Conservation (phyloP, 257 asterid genomes). For the Anisodus tanguticus region DNA sequence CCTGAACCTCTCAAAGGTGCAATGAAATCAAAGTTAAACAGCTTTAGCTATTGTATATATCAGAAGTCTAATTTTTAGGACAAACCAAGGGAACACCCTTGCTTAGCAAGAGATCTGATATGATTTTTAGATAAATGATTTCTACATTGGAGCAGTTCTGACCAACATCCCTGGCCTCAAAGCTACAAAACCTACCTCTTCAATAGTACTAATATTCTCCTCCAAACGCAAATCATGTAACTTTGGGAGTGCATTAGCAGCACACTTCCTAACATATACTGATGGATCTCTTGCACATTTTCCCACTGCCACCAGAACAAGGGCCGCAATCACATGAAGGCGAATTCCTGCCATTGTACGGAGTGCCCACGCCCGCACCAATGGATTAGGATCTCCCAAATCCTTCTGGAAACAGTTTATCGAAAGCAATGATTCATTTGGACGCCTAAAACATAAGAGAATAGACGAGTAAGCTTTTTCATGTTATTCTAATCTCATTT, state of each 20-base stretch:
- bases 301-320: slow-evolving; percentile 80
- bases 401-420: slow-evolving; percentile 97
- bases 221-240: slow-evolving; percentile 88
- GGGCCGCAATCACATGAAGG: slow-evolving; percentile 79
- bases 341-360: slow-evolving; percentile 99
- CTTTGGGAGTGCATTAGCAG: slow-evolving; percentile 93
- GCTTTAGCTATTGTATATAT: slow-evolving; percentile 1
- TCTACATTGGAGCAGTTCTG: slow-evolving; percentile 18
- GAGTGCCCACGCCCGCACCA: slow-evolving; percentile 95
- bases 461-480: neutral
- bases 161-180: slow-evolving; percentile 1
- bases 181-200: slow-evolving; percentile 67
- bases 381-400: slow-evolving; percentile 87
- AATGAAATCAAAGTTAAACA: neutral
- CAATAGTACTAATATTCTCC: slow-evolving; percentile 69
- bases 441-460: slow-evolving; percentile 61
- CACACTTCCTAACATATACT: slow-evolving; percentile 93
- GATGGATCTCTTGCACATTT: slow-evolving; percentile 97
- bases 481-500: slow-evolving; percentile 8
- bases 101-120: slow-evolving; percentile 25
- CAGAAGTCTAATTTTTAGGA: neutral
- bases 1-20: neutral
- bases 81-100: neutral
- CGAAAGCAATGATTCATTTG: slow-evolving; percentile 84
- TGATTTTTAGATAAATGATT: slow-evolving; percentile 13